Evolutionary conservation across 345 rosid species (phyloP), one percentile per base, ranked within the genome.

Genomic region (Ceriops tagal): DNA sequence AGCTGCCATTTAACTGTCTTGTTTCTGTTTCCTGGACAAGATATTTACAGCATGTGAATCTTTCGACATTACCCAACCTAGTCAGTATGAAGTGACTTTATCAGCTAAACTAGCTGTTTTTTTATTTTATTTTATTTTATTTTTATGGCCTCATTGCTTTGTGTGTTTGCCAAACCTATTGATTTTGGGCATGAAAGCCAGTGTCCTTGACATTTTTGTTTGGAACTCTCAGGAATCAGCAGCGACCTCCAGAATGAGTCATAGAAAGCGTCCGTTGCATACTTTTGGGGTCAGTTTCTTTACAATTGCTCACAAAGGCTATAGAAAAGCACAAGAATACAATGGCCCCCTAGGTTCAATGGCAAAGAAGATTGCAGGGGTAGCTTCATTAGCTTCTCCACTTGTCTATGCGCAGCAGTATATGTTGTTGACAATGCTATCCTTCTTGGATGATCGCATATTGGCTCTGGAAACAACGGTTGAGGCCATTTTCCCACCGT

Each of bases 221-320:
- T 27, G 30, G 31, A 53, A 18, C 57, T 11, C 18, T 39, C 75
- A 75, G 79, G 75, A 60, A 53, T 61, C 79, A 53, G 31, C 62
- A 22, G 35, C 68, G 18, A 60, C 49, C 46, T 56, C 20, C 34
- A 39, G 60, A 28, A 79, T 72, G 82, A 76, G 62, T 67, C 55
- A 68, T 22, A 64, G 87, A 62, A 81, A 78, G 16, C 86, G 83
- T 21, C 97, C 92, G 21, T 76, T 93, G 79, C 85, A 86, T 61
- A 82, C 95, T 1, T 82, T 83, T 67, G 82, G 79, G 30, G 76
- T 68, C 59, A 81, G 80, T 4, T 62, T 82, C 46, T 55, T 84
- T 7, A 71, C 74, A 34, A 80, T 77, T n/a, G 71, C 72, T 39
- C 75, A 68, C 3, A 78, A 76, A 53, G 75, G 79, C 15, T 88